A percentile compares a stretch with the other conserved stretches of the same genome.
These are phyloP conservation scores for Heterococcus sp. DNA, from an alignment of 108 stramenopile genomes.

Conservation along the genomic window DNA sequence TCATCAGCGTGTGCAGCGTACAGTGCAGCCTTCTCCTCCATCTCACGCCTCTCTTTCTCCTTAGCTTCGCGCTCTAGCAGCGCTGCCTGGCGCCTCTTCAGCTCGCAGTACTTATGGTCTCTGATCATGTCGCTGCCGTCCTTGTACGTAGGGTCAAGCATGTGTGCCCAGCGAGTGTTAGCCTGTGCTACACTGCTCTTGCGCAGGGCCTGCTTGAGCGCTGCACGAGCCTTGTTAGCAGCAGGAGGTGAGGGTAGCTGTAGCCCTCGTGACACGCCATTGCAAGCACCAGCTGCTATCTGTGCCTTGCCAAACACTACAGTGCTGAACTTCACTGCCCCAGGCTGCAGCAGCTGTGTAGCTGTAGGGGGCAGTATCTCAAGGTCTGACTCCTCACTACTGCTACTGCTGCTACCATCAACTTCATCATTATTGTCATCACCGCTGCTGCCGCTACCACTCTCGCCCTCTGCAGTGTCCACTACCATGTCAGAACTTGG, in stretches of 20 bases:
- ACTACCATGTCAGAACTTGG: not conserved
- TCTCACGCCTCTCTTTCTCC: constrained; percentile 3
- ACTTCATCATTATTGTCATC: not conserved
- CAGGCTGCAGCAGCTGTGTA: not conserved
- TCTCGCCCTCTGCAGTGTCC: not conserved
- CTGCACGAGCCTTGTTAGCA: constrained; percentile 11
- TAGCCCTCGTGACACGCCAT: not conserved
- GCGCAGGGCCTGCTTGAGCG: constrained; percentile 1
- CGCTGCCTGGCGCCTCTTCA: constrained; percentile 32
- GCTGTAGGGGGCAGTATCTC: not conserved
- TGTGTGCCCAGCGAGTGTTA: constrained; percentile 23
- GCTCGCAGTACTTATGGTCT: constrained; percentile 28
- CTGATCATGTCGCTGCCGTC: constrained; percentile 27
- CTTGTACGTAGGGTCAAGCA: constrained; percentile 17
- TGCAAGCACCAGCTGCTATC: too few relatives aligned
- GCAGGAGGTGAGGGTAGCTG: constrained; percentile 12
- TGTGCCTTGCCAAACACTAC: too few relatives aligned
- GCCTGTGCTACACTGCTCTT: constrained; percentile 5
- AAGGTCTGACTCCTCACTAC: not conserved
- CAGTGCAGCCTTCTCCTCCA: not conserved
- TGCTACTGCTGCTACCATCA: not conserved
- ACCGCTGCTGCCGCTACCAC: not conserved
- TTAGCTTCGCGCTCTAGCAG: constrained; percentile 9
- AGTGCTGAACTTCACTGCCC: not conserved
- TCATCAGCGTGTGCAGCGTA: constrained; percentile 30